Evolutionary conservation across 176 grass and related monocot genomes (phyloP).

Genomic region (Avena atlantica): DNA sequence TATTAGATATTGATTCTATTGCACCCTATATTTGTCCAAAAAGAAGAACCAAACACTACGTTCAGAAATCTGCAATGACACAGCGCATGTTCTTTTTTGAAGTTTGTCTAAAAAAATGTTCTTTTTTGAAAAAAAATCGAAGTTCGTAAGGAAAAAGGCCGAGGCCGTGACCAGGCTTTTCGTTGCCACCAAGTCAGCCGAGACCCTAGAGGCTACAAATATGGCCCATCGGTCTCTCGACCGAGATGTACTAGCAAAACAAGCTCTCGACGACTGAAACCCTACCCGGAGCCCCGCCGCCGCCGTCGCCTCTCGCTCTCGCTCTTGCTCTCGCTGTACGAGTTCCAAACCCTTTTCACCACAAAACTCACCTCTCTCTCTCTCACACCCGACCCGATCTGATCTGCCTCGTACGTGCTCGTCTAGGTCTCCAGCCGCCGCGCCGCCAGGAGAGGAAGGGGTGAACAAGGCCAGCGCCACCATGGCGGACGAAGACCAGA

Average conservation of each 20-base stretch:
- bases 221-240: slow-evolving; percentile 6
- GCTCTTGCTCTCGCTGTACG: slow-evolving; percentile 1
- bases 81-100: no score
- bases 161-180: neutral
- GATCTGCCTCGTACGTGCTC: slow-evolving; percentile 9
- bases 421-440: slow-evolving; percentile 40
- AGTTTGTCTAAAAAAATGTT: no score
- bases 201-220: neutral
- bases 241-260: neutral
- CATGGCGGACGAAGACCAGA: slow-evolving; percentile 63
- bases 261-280: slow-evolving; percentile 26
- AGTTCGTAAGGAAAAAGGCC: neutral
- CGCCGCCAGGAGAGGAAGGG: slow-evolving; percentile 9
- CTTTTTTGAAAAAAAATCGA: neutral
- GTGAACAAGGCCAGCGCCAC: slow-evolving; percentile 25
- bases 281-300: slow-evolving; percentile 36
- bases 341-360: neutral
- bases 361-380: neutral
- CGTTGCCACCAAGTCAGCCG: neutral
- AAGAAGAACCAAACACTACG: no score
- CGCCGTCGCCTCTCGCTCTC: slow-evolving; percentile 30
- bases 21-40: no score
- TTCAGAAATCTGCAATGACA: no score
- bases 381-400: neutral
- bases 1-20: no score